phyloP scores from a whole-genome alignment of 2,329 filamentous ascomycete species.

The Neopestalotiopsis sp. region DNA sequence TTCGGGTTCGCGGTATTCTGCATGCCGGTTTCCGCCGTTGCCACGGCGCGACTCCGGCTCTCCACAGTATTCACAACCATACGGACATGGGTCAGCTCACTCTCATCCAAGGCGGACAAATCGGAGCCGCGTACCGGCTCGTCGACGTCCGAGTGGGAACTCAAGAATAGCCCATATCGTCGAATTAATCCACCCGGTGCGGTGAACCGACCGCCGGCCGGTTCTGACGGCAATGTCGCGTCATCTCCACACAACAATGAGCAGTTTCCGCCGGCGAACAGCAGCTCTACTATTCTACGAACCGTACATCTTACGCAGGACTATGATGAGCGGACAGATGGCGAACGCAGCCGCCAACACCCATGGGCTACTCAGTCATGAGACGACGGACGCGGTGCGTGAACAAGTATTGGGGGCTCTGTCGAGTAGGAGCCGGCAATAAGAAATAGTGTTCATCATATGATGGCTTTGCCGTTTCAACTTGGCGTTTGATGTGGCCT shows the following conservation, averaged over 20 bases:
- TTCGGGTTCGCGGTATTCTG: conserved; percentile 49
- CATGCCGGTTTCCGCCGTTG: conserved; percentile 34
- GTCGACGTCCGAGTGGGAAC: too few relatives aligned
- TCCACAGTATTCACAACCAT: too few relatives aligned
- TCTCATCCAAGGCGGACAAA: not conserved
- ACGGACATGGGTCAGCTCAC: not conserved
- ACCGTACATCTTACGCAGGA: not conserved
- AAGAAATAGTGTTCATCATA: too few relatives aligned
- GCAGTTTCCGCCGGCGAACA: not conserved
- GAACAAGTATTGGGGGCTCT: too few relatives aligned
- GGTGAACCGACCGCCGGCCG: not conserved
- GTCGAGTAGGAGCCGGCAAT: too few relatives aligned
- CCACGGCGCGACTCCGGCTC: too few relatives aligned
- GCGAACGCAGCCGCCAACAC: not conserved
- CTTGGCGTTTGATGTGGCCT: too few relatives aligned
- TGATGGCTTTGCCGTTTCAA: too few relatives aligned
- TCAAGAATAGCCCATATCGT: not conserved
- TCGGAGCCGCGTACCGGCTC: not conserved
- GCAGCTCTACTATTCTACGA: not conserved
- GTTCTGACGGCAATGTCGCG: not conserved
- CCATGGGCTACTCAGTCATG: not conserved
- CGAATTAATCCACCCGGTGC: not conserved
- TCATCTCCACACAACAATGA: not conserved
- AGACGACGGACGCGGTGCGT: too few relatives aligned
- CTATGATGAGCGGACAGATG: not conserved